Conservation (phyloP, 2,329 filamentous ascomycete species). For the Remersonia thermophila region DNA sequence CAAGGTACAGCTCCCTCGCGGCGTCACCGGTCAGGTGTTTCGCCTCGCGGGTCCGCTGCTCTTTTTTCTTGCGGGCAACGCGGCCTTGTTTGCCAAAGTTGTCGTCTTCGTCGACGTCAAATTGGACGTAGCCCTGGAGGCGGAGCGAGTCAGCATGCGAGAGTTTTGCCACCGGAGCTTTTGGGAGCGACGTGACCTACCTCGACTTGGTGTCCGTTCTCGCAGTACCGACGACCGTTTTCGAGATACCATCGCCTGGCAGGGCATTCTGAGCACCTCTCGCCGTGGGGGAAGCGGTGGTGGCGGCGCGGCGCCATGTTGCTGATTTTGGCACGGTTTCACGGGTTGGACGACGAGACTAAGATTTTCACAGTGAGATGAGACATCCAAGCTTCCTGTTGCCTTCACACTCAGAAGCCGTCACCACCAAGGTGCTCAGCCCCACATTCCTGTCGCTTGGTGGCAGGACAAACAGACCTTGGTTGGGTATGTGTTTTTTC, state of each 20-base stretch:
- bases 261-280: slow-evolving; percentile 53
- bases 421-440: too few relatives aligned
- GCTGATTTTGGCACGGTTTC: slow-evolving; percentile 10
- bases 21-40: slow-evolving; percentile 51
- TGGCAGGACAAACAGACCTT: too few relatives aligned
- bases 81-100: slow-evolving; percentile 51
- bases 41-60: slow-evolving; percentile 39
- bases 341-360: slow-evolving; percentile 19
- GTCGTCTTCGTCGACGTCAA: slow-evolving; percentile 52
- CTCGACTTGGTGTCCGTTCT: slow-evolving; percentile 68
- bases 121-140: slow-evolving; percentile 40
- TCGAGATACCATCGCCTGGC: slow-evolving; percentile 60
- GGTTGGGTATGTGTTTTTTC: too few relatives aligned
- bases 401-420: too few relatives aligned
- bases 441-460: too few relatives aligned
- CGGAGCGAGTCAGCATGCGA: slow-evolving; percentile 3
- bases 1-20: slow-evolving; percentile 67
- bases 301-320: slow-evolving; percentile 25
- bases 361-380: too few relatives aligned
- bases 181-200: slow-evolving; percentile 30
- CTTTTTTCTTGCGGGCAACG: slow-evolving; percentile 44
- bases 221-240: slow-evolving; percentile 67
- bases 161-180: too few relatives aligned
- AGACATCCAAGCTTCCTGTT: too few relatives aligned
- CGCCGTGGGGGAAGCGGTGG: slow-evolving; percentile 39